Base-by-base conservation (phyloP, 2,329 filamentous ascomycete species). In the Paecilomyces formosus region DNA sequence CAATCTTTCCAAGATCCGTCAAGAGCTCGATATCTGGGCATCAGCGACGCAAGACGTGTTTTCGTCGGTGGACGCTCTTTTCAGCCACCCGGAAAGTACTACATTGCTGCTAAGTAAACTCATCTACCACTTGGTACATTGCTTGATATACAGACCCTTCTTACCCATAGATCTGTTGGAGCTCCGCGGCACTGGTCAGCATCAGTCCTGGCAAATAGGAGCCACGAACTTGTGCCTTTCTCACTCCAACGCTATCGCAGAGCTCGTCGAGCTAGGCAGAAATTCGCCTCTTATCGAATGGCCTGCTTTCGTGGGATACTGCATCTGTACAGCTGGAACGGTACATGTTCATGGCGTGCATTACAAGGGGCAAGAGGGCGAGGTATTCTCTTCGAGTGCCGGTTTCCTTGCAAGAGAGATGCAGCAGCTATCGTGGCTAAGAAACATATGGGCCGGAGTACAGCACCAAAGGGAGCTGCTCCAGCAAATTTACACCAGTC, bases 131-230 rank as follows among this genome's bases (percentile, higher is more conserved):
- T 80, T 94, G 13, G 87, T 94, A 52, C 89, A 95, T 73, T 95
- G 90, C 68, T 79, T 96, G 55, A 87, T 95, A 51, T 96, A 95
- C 69, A 85, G 91, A 15, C 90, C 90, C 0, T 96, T 96, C 72
- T 79, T 96, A 5, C 91, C 91, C 0, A 88, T 96, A 61, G 89
- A 95, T 70, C 79, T 95, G 3, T 84, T 88, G 24, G 91, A 95
- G 70, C 82, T 96, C 6, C 85, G 89, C 12, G 88, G 89, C 13
- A 88, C 84, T 0, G 89, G 89, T 1, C 90, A 95, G 67, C 89
- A 95, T 64, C 90, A 95, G 70, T 92, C 89, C 28, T 96, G 91
- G 91, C 91, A 95, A 70, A 93, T 95, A 54, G 90, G 95, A 70
- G 90, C 91, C 0, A 95, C 90, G 0, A 93, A 94, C 66, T 82